Conservation (phyloP, 1,139 yeast species). For the Schwanniomyces etchellsii region DNA sequence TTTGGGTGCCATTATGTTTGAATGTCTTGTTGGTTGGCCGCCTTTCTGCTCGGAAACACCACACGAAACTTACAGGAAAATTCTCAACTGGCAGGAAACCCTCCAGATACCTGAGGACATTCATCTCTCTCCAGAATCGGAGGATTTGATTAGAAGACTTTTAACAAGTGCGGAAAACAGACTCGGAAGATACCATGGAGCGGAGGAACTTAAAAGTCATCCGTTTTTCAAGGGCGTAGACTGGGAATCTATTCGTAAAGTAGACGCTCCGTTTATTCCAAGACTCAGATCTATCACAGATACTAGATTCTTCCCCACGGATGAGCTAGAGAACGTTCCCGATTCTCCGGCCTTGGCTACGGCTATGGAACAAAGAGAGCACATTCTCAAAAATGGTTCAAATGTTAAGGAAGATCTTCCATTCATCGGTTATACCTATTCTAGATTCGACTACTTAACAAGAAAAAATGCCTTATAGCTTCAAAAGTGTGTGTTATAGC, state of each 20-base stretch:
- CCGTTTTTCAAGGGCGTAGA: slow-evolving; percentile 96
- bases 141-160: slow-evolving; percentile 79
- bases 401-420: slow-evolving; percentile 83
- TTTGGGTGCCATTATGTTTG: slow-evolving; percentile 97
- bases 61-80: slow-evolving; percentile 95
- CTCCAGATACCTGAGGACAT: slow-evolving; percentile 93
- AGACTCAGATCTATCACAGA: slow-evolving; percentile 71
- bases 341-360: slow-evolving; percentile 82
- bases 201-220: slow-evolving; percentile 86
- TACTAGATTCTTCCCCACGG: slow-evolving; percentile 96
- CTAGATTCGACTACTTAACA: slow-evolving; percentile 88
- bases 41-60: slow-evolving; percentile 99
- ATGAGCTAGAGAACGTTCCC: slow-evolving; percentile 92
- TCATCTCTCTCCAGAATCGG: slow-evolving; percentile 89
- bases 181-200: slow-evolving; percentile 89
- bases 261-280: slow-evolving; percentile 89
- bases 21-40: slow-evolving; percentile 98
- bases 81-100: slow-evolving; percentile 92
- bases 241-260: slow-evolving; percentile 89
- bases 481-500: no score
- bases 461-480: slow-evolving; percentile 69
- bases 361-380: slow-evolving; percentile 59
- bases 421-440: slow-evolving; percentile 93
- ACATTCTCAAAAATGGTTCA: slow-evolving; percentile 26
- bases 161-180: slow-evolving; percentile 82